Base-by-base conservation (phyloP, 106 monocot genomes). In the Posidonia australis region DNA sequence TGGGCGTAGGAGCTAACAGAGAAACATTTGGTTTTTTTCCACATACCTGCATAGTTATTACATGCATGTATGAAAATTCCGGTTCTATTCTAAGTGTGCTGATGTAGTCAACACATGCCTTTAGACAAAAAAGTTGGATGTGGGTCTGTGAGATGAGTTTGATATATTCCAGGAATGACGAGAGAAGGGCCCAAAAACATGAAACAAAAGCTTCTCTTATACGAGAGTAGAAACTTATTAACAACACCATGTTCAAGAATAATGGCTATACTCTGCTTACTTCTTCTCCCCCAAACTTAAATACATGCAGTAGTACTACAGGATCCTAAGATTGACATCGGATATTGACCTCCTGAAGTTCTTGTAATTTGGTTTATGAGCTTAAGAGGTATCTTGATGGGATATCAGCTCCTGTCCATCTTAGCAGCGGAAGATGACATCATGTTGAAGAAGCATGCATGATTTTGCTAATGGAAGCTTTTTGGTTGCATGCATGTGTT, bases 161-260 rank as follows among this genome's bases (percentile, higher is more conserved):
- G 67, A 51, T 76, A 83, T 68, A 73, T 81, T 78, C 74, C 75
- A 65, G 70, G 64, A 84, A 78, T 78, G 66, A 78, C 78, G 77
- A 64, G 56, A 32, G 21, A 63, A 73, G 60, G 63, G 47, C 72
- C 69, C 62, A n/a, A 58, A 58, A 59, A 25, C 46, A 69, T 46
- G 69, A 46, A 29, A 66, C 11, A 46, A 58, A 57, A 10, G 6
- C 18, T 5, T 25, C 58, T 13, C 69, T 29, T 58, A 17, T 59
- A 29, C 26, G 69, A 44, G 23, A 60, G 49, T 63, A 71, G 71
- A 28, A 51, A 19, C 31, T 1, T 36, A 49, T 51, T 45, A 66
- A 16, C 45, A 51, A 4, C n/a, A 53, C 28, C 46, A 48, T 46
- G 64, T 48, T 64, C 7, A 44, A 46, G 12, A 42, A 62, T 62